A percentile compares a stretch with the other conserved stretches of the same genome.
phyloP scores from a whole-genome alignment of 1,284 basidiomycete species.

The Heliocybe sulcata region DNA sequence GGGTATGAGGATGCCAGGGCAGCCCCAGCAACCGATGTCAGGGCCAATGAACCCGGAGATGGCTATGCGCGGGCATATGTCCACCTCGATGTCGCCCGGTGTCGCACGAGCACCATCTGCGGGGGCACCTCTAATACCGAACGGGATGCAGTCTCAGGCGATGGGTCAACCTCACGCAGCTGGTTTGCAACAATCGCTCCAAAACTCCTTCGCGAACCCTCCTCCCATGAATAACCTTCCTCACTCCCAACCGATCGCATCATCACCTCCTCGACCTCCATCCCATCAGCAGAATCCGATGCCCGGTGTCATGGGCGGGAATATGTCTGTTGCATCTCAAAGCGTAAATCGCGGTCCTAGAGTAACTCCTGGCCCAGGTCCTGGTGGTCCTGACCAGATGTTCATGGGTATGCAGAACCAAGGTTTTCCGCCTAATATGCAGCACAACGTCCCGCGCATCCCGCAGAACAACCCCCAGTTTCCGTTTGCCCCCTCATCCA shows the following conservation, averaged over 20 bases:
- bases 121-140: constrained; percentile 39
- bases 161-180: constrained; percentile 28
- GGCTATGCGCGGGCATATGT: constrained; percentile 21
- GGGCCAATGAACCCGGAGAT: constrained; percentile 36
- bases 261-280: constrained; percentile 14
- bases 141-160: constrained; percentile 37
- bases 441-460: constrained; percentile 25
- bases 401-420: constrained; percentile 35
- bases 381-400: constrained; percentile 19
- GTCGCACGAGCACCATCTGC: constrained; percentile 31
- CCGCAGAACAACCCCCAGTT: constrained; percentile 26
- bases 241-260: constrained; percentile 16
- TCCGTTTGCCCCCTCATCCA: constrained; percentile 32
- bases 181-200: constrained; percentile 30
- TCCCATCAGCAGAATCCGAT: constrained; percentile 11
- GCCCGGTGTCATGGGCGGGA: neutral
- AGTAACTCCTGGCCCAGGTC: constrained; percentile 16
- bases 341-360: constrained; percentile 25
- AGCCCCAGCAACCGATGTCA: constrained; percentile 10
- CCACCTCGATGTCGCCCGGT: constrained; percentile 30
- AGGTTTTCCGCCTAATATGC: constrained; percentile 31
- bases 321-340: constrained; percentile 20
- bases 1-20: constrained; percentile 6
- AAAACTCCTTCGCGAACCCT: constrained; percentile 35
- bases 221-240: constrained; percentile 34